phyloP scores from a whole-genome alignment of 352 stramenopile genomes.

The Globisporangium paroecandrum region DNA sequence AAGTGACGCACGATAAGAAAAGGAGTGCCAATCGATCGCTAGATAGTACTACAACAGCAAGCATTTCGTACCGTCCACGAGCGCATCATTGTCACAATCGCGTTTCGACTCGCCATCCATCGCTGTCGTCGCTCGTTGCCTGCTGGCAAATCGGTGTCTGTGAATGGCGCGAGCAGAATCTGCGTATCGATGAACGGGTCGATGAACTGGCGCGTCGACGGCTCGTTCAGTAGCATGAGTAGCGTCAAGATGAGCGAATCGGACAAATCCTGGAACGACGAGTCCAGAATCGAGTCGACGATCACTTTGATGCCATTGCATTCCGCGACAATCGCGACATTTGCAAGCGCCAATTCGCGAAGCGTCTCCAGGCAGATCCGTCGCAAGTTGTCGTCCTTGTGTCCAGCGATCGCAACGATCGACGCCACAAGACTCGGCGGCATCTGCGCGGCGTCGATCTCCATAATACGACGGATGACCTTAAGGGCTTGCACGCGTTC shows the following conservation, averaged over 20 bases:
- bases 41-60: neutral
- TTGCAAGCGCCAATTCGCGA: slow-evolving; percentile 73
- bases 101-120: slow-evolving; percentile 88
- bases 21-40: neutral
- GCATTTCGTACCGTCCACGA: slow-evolving; percentile 68
- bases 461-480: slow-evolving; percentile 77
- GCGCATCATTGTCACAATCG: slow-evolving; percentile 88
- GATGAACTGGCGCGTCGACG: slow-evolving; percentile 80
- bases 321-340: slow-evolving; percentile 79
- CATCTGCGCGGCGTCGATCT: slow-evolving; percentile 84
- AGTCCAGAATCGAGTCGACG: slow-evolving; percentile 85
- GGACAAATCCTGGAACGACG: slow-evolving; percentile 82
- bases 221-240: slow-evolving; percentile 83
- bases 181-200: slow-evolving; percentile 87
- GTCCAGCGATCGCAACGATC: slow-evolving; percentile 77
- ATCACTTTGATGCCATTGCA: slow-evolving; percentile 82
- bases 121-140: slow-evolving; percentile 82
- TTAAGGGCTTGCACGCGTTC: slow-evolving; percentile 88
- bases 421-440: slow-evolving; percentile 78
- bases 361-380: slow-evolving; percentile 85
- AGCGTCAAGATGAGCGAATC: slow-evolving; percentile 85
- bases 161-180: slow-evolving; percentile 84
- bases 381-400: slow-evolving; percentile 89
- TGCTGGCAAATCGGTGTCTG: slow-evolving; percentile 80
- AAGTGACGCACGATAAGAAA: neutral